Evolutionary conservation across 78 protist species (phyloP).

Genomic region (Cavenderia fasciculata): DNA sequence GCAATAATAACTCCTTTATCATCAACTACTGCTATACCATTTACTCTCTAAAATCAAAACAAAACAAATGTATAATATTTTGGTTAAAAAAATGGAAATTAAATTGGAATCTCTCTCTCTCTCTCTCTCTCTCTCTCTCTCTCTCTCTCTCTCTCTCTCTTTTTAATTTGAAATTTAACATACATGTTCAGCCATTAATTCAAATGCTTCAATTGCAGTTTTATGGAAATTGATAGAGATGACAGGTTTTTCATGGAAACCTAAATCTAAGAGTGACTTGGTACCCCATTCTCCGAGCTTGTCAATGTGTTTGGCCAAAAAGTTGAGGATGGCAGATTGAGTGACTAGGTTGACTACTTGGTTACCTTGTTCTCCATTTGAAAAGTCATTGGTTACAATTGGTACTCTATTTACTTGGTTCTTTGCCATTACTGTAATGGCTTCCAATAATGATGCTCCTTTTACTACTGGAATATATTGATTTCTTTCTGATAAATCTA

Average conservation of each 20-base stretch:
- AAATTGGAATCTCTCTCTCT: too few relatives aligned
- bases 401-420: slow-evolving; percentile 65
- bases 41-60: slow-evolving; percentile 25
- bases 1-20: slow-evolving; percentile 53
- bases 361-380: not conserved
- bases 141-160: too few relatives aligned
- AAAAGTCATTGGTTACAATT: slow-evolving; percentile 19
- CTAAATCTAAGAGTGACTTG: slow-evolving; percentile 43
- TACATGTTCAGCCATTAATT: slow-evolving; percentile 56
- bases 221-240: slow-evolving; percentile 39
- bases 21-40: slow-evolving; percentile 69
- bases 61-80: not conserved
- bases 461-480: slow-evolving; percentile 68
- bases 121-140: too few relatives aligned
- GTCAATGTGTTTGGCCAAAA: slow-evolving; percentile 31
- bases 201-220: slow-evolving; percentile 70
- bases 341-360: slow-evolving; percentile 35
- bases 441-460: slow-evolving; percentile 69
- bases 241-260: slow-evolving; percentile 51
- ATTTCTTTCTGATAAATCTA: slow-evolving; percentile 57
- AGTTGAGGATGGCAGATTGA: slow-evolving; percentile 52
- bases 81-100: not conserved
- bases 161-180: not conserved
- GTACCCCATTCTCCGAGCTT: slow-evolving; percentile 44
- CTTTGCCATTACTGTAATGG: slow-evolving; percentile 64